Evolutionary conservation across 257 asterid species (phyloP), one percentile per base, ranked within the genome.

Genomic region (Vinca minor): DNA sequence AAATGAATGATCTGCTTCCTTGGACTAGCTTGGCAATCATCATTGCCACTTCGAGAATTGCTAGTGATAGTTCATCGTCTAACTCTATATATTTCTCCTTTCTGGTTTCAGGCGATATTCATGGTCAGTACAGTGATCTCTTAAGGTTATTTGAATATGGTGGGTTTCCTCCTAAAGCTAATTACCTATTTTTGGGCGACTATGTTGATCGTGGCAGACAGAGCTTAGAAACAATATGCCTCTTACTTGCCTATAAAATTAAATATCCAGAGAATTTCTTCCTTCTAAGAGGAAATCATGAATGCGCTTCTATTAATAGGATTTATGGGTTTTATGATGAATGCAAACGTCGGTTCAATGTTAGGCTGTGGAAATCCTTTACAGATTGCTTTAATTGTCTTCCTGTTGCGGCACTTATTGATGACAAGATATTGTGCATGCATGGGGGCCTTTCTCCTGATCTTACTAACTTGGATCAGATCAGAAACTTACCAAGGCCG

Each of bases 361-460:
- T 76, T 21, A 68, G 66, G 32, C 65, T 76, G 42, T 76, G 81
- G 81, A 76, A 76, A 72, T 71, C 74, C 65, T 76, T 76, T 61
- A 76, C 80, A 13, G 77, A 76, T 28, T 76, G 80, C 59, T 76
- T 76, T 63, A 76, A 76, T 71, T 76, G 80, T 71, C 80, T 76
- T 65, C 80, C 80, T 11, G 80, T 76, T 59, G 80, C 80, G 15
- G 80, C 80, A 41, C 71, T 76, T 21, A 59, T 76, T 64, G 80
- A 71, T 50, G 80, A 76, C 58, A 76, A 76, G 59, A 76, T 76
- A 71, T 60, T 76, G 46, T 76, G 80, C 69, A 76, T 76, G 80
- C 80, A 76, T n/a, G 80, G 80, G 57, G 80, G 80, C 28, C 80
- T 76, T 14, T 76, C 80, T 36, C 81, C 81, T 55, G 81, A 77